Base-by-base conservation (phyloP, 257 asterid species). In the Solanum rostratum region DNA sequence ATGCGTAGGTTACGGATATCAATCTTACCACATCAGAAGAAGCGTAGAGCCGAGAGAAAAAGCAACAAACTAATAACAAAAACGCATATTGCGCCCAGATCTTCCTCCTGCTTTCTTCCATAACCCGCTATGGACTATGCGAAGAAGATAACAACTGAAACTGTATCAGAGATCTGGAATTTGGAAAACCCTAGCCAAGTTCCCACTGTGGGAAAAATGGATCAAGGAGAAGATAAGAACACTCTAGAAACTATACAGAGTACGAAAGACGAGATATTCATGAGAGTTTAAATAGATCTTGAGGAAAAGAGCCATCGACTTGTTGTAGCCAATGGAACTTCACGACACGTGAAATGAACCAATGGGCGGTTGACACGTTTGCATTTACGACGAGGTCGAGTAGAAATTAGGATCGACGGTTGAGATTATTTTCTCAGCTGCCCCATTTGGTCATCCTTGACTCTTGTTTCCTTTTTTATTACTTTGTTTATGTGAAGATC, bases 11-110 rank as follows among this genome's bases (percentile, higher is more conserved):
- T 41, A 52, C 30, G 12, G 27, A 57, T 20, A 2, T 1, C 10
- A 73, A 16, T 68, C 92, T 50, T 89, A 93, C 99, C 91, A 88
- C 92, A 83, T 91, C 95, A 49, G 91, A 93, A 22, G 98, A 91
- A 71, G 98, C 98, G 83, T 5, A 55, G 33, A 93, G 97, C 91
- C 87, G 94, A 84, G 96, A 88, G 76, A 91, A 80, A 79, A 91
- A 90, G 89, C 93, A 92, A 10, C 91, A 93, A 85, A 90, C 84
- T 85, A 92, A 85, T 20, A 92, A 60, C 74, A 93, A 55, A 74
- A 93, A 66, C 88, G 91, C 68, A 80, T 57, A 90, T 83, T 89
- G 94, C 91, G 88, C 71, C 84, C 91, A 85, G 86, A 89, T 85
- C 91, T 68, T 92, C 88, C 6, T 49, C 24, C 19, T 74, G 15